Percentiles rank a stretch among this genome's conserved stretches.
These are phyloP conservation scores for Tuctoria greenei DNA, from an alignment of 176 grass and related monocot genomes.

Conservation along the genomic window DNA sequence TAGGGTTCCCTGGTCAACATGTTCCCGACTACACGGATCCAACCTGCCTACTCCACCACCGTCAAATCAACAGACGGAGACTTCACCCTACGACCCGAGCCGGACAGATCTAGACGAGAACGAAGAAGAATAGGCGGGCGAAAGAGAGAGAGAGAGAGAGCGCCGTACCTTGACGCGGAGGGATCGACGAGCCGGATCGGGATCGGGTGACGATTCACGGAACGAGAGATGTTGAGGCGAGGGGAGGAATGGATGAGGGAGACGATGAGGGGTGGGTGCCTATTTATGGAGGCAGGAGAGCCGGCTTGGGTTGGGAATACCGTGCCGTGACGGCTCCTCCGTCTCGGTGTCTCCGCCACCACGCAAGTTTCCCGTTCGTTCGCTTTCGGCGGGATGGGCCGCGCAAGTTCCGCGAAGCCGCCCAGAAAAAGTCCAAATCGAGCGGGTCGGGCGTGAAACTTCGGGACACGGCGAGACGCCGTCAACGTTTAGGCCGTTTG, in stretches of 20 bases:
- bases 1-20: background rate
- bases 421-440: background rate
- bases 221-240: background rate
- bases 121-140: background rate
- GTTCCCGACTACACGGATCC: background rate
- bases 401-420: constrained; percentile 1
- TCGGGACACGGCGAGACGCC: background rate
- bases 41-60: background rate
- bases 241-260: too few species aligned
- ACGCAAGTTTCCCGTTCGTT: background rate
- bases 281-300: constrained; percentile 16
- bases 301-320: constrained; percentile 1
- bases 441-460: background rate
- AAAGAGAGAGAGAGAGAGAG: background rate
- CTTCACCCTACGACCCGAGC: background rate
- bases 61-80: background rate
- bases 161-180: constrained; percentile 29
- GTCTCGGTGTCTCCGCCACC: background rate
- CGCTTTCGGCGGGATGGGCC: background rate
- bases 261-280: background rate
- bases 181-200: constrained; percentile 3
- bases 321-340: constrained; percentile 43
- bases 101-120: background rate
- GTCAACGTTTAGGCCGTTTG: background rate
- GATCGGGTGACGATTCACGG: background rate